phyloP scores from a whole-genome alignment of 2,329 filamentous ascomycete species.

The Penicillium vulpinum region DNA sequence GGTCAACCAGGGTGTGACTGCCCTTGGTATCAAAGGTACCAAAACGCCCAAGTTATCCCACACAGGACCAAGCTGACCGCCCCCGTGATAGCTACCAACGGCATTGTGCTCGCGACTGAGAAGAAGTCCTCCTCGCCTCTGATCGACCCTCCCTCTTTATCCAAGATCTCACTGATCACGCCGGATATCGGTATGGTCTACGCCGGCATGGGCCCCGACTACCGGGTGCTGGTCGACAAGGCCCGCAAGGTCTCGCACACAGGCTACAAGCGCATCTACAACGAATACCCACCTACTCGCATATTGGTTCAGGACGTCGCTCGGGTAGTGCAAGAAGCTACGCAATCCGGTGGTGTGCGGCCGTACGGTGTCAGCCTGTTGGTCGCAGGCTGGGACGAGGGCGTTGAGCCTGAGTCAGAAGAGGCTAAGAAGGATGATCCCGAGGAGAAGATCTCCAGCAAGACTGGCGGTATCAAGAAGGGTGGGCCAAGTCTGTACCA shows the following conservation, averaged over 20 bases:
- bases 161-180: constrained; percentile 96
- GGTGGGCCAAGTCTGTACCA: constrained; percentile 97
- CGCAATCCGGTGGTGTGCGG: constrained; percentile 93
- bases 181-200: constrained; percentile 99
- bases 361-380: constrained; percentile 95
- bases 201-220: constrained; percentile 98
- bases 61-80: constrained; percentile 17
- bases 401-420: constrained; percentile 81
- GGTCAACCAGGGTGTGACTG: constrained; percentile 98
- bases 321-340: constrained; percentile 97
- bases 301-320: constrained; percentile 99
- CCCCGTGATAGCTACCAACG: constrained; percentile 75
- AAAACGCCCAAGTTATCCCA: constrained; percentile 1
- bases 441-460: constrained; percentile 69
- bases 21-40: constrained; percentile 95
- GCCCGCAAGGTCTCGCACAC: constrained; percentile 98
- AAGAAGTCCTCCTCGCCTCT: constrained; percentile 99
- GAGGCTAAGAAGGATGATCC: constrained; percentile 57
- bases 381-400: constrained; percentile 97
- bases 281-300: constrained; percentile 98
- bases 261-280: constrained; percentile 99
- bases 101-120: constrained; percentile 97
- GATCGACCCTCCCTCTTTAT: constrained; percentile 89
- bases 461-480: constrained; percentile 94
- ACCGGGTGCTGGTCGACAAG: constrained; percentile 94